These are phyloP conservation scores for Waitea zeae DNA, from an alignment of 1,284 basidiomycete species.

Conservation along the genomic window DNA sequence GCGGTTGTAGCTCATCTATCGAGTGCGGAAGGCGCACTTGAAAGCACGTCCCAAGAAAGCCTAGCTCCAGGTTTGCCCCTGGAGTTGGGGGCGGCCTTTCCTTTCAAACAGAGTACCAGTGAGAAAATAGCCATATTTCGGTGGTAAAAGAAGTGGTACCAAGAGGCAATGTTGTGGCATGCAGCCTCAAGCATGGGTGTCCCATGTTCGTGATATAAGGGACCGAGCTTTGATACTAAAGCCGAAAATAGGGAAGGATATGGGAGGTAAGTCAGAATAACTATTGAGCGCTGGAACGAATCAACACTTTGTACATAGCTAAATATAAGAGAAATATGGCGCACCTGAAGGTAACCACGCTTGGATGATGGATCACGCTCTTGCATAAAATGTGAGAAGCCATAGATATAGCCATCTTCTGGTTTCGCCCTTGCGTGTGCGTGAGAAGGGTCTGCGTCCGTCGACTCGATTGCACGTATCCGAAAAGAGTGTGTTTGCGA, in stretches of 20 bases:
- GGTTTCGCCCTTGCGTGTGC: constrained; percentile 14
- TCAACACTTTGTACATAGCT: not conserved
- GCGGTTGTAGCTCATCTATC: constrained; percentile 60
- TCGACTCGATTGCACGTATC: constrained; percentile 21
- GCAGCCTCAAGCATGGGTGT: constrained; percentile 72
- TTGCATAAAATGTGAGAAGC: constrained; percentile 73
- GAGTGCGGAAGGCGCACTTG: constrained; percentile 55
- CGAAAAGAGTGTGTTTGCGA: constrained; percentile 61
- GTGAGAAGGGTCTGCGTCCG: constrained; percentile 12
- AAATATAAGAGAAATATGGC: constrained; percentile 6
- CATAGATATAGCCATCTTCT: constrained; percentile 66
- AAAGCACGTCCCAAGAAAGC: constrained; percentile 65
- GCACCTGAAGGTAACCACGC: constrained; percentile 78
- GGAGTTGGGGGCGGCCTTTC: constrained; percentile 54
- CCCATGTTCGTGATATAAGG: constrained; percentile 60
- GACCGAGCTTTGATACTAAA: constrained; percentile 56
- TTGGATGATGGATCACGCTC: constrained; percentile 50
- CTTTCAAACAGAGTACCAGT: constrained; percentile 18
- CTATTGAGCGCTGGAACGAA: constrained; percentile 56
- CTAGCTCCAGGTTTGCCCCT: constrained; percentile 54
- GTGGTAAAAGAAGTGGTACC: constrained; percentile 31
- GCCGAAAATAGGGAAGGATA: constrained; percentile 73
- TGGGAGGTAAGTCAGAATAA: constrained; percentile 71
- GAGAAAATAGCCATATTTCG: constrained; percentile 5
- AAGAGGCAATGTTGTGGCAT: constrained; percentile 72